Evolutionary conservation across 2,329 filamentous ascomycete species (phyloP).

Genomic region (Sporothrix variecibatus): DNA sequence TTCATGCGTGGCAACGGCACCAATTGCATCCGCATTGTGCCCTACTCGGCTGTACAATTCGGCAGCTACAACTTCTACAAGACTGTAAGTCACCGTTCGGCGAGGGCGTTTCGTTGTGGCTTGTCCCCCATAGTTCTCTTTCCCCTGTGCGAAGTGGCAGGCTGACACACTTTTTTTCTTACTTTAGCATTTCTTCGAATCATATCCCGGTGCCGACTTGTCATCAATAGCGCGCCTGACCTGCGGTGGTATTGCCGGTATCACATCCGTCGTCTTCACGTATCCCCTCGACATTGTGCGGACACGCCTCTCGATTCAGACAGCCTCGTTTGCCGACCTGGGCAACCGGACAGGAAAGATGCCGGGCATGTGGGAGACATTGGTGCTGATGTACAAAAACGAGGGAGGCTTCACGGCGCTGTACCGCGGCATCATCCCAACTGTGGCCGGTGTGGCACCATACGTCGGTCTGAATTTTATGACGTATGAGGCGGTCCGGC

Average conservation of each 20-base stretch:
- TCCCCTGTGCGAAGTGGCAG: background rate
- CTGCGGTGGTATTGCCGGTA: conserved; percentile 89
- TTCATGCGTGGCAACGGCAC: conserved; percentile 98
- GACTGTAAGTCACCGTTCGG: conserved; percentile 55
- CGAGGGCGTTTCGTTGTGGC: background rate
- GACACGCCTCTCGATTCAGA: conserved; percentile 93
- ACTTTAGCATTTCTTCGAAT: conserved; percentile 69
- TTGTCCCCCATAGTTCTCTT: background rate
- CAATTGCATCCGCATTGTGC: conserved; percentile 97
- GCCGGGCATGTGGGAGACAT: conserved; percentile 89
- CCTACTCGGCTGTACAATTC: conserved; percentile 97
- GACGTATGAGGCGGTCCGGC: conserved; percentile 89
- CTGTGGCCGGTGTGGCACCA: conserved; percentile 90
- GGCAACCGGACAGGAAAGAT: conserved; percentile 65
- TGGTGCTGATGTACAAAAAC: conserved; percentile 81
- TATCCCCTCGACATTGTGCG: conserved; percentile 98
- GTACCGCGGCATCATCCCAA: conserved; percentile 94
- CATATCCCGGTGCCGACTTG: conserved; percentile 71
- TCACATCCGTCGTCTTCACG: conserved; percentile 92
- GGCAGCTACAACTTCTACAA: conserved; percentile 98
- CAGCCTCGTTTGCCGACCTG: conserved; percentile 86
- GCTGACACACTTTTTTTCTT: background rate
- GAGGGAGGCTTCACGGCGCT: conserved; percentile 84
- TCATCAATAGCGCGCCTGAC: conserved; percentile 72
- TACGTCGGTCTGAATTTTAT: conserved; percentile 99